Conservation (phyloP, 768 basidiomycete genomes). For the Leucosporidium scottii region DNA sequence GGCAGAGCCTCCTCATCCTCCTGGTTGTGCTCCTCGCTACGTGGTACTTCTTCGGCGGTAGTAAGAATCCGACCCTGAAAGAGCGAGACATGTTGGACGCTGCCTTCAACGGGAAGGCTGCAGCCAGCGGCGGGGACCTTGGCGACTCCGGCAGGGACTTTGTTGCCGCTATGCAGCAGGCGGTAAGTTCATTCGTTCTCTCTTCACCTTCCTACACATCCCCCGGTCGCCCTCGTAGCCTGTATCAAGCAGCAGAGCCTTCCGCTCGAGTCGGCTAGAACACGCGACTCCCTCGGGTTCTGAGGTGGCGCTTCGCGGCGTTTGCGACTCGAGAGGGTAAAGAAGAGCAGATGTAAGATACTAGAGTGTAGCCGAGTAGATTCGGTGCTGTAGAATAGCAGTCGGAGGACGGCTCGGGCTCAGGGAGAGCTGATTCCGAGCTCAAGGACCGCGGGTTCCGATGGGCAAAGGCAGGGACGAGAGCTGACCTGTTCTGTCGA, state of each 20-base stretch:
- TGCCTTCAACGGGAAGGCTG: background rate
- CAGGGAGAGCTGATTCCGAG: background rate
- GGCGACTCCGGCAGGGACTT: slow-evolving; percentile 19
- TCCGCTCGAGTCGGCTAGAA: background rate
- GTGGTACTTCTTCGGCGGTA: background rate
- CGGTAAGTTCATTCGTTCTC: slow-evolving; percentile 7
- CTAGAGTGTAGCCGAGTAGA: too few species aligned
- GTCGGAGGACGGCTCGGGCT: background rate
- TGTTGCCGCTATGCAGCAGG: slow-evolving; percentile 18
- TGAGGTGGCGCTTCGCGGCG: too few species aligned
- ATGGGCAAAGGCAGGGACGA: background rate
- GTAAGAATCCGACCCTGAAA: background rate
- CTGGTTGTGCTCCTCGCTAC: background rate
- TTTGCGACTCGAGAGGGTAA: too few species aligned
- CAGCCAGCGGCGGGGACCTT: background rate
- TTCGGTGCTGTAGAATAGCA: too few species aligned
- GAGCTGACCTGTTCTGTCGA: background rate
- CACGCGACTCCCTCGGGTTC: too few species aligned
- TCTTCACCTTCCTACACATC: too few species aligned
- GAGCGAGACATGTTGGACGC: background rate
- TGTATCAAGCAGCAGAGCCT: background rate
- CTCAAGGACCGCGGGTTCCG: background rate
- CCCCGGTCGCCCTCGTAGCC: background rate
- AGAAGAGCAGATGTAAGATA: background rate
- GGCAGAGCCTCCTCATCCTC: background rate